A percentile compares a stretch with the other conserved stretches of the same genome.
phyloP scores from a whole-genome alignment of 2,329 filamentous ascomycete species.

The Aphanocladium album region DNA sequence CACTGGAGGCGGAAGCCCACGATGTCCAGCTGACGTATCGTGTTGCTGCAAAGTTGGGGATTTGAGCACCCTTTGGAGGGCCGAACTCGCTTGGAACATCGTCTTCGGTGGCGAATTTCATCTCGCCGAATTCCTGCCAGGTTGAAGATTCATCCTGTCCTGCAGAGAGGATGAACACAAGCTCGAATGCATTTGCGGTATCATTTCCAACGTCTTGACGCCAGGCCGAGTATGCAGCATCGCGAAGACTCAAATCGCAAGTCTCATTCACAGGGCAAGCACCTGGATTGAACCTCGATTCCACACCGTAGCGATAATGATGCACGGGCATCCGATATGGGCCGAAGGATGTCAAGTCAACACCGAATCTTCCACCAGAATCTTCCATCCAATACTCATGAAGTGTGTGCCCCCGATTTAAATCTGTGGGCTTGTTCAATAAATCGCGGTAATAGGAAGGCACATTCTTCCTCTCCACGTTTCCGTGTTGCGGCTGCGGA shows the following conservation, averaged over 20 bases:
- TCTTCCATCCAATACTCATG: slow-evolving; percentile 57
- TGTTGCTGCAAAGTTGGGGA: slow-evolving; percentile 41
- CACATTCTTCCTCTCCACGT: slow-evolving; percentile 39
- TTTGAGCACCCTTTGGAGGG: slow-evolving; percentile 34
- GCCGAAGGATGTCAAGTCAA: slow-evolving; percentile 48
- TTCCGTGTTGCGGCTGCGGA: slow-evolving; percentile 38
- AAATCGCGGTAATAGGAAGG: slow-evolving; percentile 28
- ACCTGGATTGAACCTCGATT: slow-evolving; percentile 42
- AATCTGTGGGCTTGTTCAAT: slow-evolving; percentile 43
- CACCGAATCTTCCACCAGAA: slow-evolving; percentile 46
- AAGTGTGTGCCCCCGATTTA: slow-evolving; percentile 47
- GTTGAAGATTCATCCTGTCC: slow-evolving; percentile 52
- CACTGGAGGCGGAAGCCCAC: slow-evolving; percentile 44
- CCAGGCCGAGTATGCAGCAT: slow-evolving; percentile 45
- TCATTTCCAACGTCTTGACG: slow-evolving; percentile 45
- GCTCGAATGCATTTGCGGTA: slow-evolving; percentile 42
- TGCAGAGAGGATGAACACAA: slow-evolving; percentile 50
- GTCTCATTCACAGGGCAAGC: slow-evolving; percentile 38
- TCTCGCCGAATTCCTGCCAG: slow-evolving; percentile 54
- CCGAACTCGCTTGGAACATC: slow-evolving; percentile 46
- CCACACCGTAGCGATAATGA: slow-evolving; percentile 47
- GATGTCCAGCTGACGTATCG: slow-evolving; percentile 50
- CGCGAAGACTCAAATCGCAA: slow-evolving; percentile 44
- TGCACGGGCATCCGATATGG: slow-evolving; percentile 43
- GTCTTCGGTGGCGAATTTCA: slow-evolving; percentile 43